These are phyloP conservation scores for Viola odorata DNA, from an alignment of 345 rosid species.

Conservation along the genomic window DNA sequence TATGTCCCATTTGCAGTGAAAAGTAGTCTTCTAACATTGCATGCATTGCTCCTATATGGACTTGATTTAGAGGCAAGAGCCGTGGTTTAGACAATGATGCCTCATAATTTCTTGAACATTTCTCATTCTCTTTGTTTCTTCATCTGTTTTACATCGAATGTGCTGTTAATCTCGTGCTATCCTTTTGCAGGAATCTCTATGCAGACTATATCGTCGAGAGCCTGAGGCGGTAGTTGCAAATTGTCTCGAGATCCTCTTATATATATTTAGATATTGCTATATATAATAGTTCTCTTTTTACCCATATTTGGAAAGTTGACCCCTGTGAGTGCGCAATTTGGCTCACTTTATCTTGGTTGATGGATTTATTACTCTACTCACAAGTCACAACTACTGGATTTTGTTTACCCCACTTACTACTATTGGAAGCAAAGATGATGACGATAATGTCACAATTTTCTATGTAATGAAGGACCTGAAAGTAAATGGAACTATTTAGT, in stretches of 20 bases:
- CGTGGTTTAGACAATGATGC: no score
- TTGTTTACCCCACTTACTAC: no score
- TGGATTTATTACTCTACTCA: neutral
- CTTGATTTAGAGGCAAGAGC: no score
- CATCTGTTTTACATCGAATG: neutral
- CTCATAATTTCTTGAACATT: no score
- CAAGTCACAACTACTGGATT: no score
- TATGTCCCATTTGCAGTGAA: no score
- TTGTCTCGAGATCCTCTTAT: neutral
- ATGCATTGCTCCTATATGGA: no score
- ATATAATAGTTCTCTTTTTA: neutral
- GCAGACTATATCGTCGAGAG: constrained; percentile 29
- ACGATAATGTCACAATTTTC: neutral
- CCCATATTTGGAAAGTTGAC: neutral
- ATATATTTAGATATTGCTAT: constrained; percentile 10
- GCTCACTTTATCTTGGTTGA: neutral
- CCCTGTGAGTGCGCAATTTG: neutral
- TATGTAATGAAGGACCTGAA: neutral
- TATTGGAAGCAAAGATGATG: constrained; percentile 1
- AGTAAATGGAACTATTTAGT: neutral
- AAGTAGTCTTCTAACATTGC: no score
- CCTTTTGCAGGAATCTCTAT: constrained; percentile 22
- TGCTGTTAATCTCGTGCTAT: neutral
- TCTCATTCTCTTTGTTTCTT: neutral
- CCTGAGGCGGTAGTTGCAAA: constrained; percentile 21